Evolutionary conservation across 345 rosid genomes (phyloP), one percentile per base, ranked within the genome.

Genomic region (Lepidium aucheri): DNA sequence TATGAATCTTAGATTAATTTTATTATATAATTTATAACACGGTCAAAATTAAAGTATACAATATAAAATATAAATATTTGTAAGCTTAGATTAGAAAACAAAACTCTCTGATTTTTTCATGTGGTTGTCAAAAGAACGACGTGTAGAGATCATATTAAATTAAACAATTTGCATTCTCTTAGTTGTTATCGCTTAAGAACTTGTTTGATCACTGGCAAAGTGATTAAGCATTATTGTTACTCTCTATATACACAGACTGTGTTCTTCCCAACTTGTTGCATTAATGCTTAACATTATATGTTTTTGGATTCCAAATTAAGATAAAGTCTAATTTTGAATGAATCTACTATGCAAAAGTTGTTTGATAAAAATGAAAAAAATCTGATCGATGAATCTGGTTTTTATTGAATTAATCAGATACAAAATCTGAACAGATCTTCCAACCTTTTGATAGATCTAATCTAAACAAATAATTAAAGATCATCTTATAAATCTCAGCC

Each of bases 391-490:
- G 63, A 53, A 7, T 54, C 63, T 45, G 40, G 56, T 53, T 54
- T 54, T 4, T 20, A 49, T 47, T 16, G 76, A 73, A 59, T 47
- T 59, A 65, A 60, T 57, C 70, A 18, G 35, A 64, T 57, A 40
- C 54, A 58, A 65, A 73, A 65, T 65, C 76, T 65, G 55, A 65
- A 58, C 66, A 72, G 76, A 72, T 72, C 76, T 64, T 72, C 76
- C 76, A 72, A 65, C 60, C 61, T 73, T 66, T 24, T 65, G 60
- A 50, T 65, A 38, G 56, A 56, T 67, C 72, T 67, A 56, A 73
- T 72, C 61, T 62, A 70, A 12, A 8, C 13, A 38, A 46, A 56
- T 22, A 63, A 32, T 5, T 32, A 58, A 53, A 49, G 70, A 64
- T 49, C 46, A 64, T 54, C 46, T 44, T 8, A n/a, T 14, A 36